Percentiles rank a stretch among this genome's conserved stretches.
These are phyloP conservation scores for Dentipellis fragilis DNA, from an alignment of 768 basidiomycete species.

Conservation along the genomic window DNA sequence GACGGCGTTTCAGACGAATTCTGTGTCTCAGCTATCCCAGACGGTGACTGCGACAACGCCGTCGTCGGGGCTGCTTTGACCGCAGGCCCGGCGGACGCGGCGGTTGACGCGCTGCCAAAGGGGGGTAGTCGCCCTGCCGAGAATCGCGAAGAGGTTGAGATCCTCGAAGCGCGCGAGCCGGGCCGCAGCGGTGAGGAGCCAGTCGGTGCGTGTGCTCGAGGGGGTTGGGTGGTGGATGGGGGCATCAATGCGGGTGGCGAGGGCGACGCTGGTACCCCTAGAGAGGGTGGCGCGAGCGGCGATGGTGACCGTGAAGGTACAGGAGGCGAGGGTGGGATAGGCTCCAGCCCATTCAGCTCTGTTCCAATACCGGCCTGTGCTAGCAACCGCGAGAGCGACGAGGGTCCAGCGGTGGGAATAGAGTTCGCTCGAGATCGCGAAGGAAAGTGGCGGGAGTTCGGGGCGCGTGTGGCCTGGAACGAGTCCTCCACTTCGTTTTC, in stretches of 20 bases:
- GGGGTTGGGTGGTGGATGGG: neutral
- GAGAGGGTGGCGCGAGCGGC: slow-evolving; percentile 8
- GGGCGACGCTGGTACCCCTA: neutral
- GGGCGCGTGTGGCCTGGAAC: slow-evolving; percentile 52
- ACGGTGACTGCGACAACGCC: slow-evolving; percentile 32
- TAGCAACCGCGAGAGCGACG: slow-evolving; percentile 68
- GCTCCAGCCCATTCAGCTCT: slow-evolving; percentile 23
- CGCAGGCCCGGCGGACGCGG: slow-evolving; percentile 60
- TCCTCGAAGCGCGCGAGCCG: slow-evolving; percentile 60
- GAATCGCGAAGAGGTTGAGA: slow-evolving; percentile 60
- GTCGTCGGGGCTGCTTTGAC: slow-evolving; percentile 44
- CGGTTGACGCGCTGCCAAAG: slow-evolving; percentile 36
- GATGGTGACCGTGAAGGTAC: slow-evolving; percentile 21
- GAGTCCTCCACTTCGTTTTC: slow-evolving; percentile 67
- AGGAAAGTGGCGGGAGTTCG: slow-evolving; percentile 62
- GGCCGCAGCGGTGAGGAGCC: slow-evolving; percentile 44
- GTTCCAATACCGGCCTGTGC: slow-evolving; percentile 50
- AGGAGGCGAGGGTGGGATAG: slow-evolving; percentile 10
- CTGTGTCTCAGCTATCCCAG: slow-evolving; percentile 8
- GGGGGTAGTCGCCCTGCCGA: slow-evolving; percentile 54
- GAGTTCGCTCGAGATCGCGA: slow-evolving; percentile 54
- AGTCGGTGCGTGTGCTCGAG: slow-evolving; percentile 1
- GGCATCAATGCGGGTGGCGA: neutral
- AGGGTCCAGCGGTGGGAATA: slow-evolving; percentile 61
- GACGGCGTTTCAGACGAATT: slow-evolving; percentile 29